Evolutionary conservation across 2,329 filamentous ascomycete species (phyloP), one percentile per base, ranked within the genome.

Genomic region (Apiospora marii): DNA sequence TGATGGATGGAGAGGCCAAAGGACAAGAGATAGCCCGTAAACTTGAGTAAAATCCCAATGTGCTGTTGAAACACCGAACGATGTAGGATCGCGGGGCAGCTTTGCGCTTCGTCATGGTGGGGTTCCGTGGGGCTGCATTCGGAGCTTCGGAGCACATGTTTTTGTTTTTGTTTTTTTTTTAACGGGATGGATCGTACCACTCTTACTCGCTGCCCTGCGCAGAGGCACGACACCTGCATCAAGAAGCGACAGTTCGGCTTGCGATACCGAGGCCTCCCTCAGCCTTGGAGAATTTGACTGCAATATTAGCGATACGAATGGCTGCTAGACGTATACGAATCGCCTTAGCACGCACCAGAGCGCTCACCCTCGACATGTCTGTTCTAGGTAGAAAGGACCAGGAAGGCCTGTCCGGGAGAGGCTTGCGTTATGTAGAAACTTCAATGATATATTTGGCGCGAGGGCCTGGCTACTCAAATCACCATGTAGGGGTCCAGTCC

Each of bases 101-200:
- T 41, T 64, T 41, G 3, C 58, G 58, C 58, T 24, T 41, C 58
- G 58, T 64, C 58, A 64, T 64, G 34, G 58, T 41, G 58, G 58
- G 58, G 58, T 64, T 64, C 30, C 58, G 58, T 64, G 58, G 58
- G 53, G 58, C 58, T 14, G 58, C 58, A n/a, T 41, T 64, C 34
- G 30, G 12, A 58, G 27, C n/a, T 12, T 58, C 27, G 51, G 27
- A 24, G 34, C 58, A 24, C 58, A 64, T 64, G 58, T 49, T 22
- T 49, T 49, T 49, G n/a, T 49, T n/a, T n/a, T n/a, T n/a, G 6
- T 46, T 19, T 14, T 7, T 8, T 58, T 30, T 53, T 5, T 37
- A 64, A 64, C 41, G 34, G 58, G 19, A 64, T 64, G 34, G 8
- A 41, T 64, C 58, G 53, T 37, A 61, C 53, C 53, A 61, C 53